phyloP scores from a whole-genome alignment of 495 filamentous ascomycete genomes.

The Niebla homalea region DNA sequence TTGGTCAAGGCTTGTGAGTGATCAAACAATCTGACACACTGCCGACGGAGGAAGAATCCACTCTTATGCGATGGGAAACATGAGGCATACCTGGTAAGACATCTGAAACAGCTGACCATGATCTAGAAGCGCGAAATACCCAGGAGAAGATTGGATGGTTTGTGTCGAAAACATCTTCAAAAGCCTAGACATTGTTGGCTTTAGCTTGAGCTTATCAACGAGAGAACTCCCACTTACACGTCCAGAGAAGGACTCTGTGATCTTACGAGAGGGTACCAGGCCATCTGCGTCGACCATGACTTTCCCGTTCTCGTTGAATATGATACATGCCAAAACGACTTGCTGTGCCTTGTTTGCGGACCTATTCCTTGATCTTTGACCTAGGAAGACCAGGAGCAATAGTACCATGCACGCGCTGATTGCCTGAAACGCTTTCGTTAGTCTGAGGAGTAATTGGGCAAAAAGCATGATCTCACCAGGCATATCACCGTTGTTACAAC shows the following conservation, averaged over 20 bases:
- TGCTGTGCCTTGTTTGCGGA: slow-evolving; percentile 58
- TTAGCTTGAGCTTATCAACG: background rate
- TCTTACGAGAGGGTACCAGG: slow-evolving; percentile 63
- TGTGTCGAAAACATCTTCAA: slow-evolving; percentile 63
- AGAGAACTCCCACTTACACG: slow-evolving; percentile 27
- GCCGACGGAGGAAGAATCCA: too few relatives aligned
- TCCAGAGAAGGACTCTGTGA: slow-evolving; percentile 67
- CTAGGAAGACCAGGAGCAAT: slow-evolving; percentile 36
- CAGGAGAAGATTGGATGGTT: slow-evolving; percentile 75
- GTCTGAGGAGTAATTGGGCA: background rate
- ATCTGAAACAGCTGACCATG: slow-evolving; percentile 56
- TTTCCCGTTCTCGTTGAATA: slow-evolving; percentile 61
- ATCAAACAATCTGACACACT: too few relatives aligned
- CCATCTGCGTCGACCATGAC: slow-evolving; percentile 73
- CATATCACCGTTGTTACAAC: slow-evolving; percentile 49
- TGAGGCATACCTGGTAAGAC: slow-evolving; percentile 53
- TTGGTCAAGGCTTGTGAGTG: too few relatives aligned
- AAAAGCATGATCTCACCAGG: slow-evolving; percentile 36
- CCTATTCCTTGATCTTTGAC: slow-evolving; percentile 38
- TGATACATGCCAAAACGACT: slow-evolving; percentile 60
- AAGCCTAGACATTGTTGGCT: slow-evolving; percentile 31
- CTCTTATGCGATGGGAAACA: too few relatives aligned
- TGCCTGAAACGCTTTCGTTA: slow-evolving; percentile 27
- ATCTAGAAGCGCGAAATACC: slow-evolving; percentile 66
- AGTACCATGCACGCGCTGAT: slow-evolving; percentile 43